Conservation (phyloP, 208 protist species). For the Crithidia sp. region DNA sequence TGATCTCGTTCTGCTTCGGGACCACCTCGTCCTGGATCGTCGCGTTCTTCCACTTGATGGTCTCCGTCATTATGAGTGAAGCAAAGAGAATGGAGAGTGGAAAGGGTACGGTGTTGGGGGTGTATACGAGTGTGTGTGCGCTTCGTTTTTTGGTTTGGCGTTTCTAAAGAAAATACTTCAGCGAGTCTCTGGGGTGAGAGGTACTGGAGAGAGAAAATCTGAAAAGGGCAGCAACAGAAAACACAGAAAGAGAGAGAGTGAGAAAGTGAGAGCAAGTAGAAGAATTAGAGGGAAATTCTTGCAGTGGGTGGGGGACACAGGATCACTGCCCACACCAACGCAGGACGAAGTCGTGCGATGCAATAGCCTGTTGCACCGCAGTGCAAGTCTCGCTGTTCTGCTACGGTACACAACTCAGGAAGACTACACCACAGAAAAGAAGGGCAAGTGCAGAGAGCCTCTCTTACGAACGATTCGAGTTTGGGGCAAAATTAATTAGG, state of each 20-base stretch:
- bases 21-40: slow-evolving; percentile 79
- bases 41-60: slow-evolving; percentile 84
- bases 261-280: not conserved
- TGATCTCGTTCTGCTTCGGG: slow-evolving; percentile 78
- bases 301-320: not conserved
- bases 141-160: slow-evolving; percentile 16
- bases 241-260: not conserved
- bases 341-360: no score
- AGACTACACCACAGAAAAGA: no score
- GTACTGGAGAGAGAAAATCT: not conserved
- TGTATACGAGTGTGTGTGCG: not conserved
- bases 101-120: not conserved
- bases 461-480: no score
- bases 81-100: not conserved
- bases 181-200: not conserved
- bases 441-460: no score
- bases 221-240: not conserved
- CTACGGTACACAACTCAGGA: no score
- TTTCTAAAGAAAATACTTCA: not conserved
- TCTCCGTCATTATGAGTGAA: slow-evolving; percentile 66
- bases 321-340: no score
- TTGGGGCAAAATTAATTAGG: no score
- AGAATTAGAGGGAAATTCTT: not conserved
- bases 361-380: no score
- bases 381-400: no score